These are phyloP conservation scores for Diplodia scrobiculata DNA, from an alignment of 2,329 filamentous ascomycete species.

Conservation along the genomic window DNA sequence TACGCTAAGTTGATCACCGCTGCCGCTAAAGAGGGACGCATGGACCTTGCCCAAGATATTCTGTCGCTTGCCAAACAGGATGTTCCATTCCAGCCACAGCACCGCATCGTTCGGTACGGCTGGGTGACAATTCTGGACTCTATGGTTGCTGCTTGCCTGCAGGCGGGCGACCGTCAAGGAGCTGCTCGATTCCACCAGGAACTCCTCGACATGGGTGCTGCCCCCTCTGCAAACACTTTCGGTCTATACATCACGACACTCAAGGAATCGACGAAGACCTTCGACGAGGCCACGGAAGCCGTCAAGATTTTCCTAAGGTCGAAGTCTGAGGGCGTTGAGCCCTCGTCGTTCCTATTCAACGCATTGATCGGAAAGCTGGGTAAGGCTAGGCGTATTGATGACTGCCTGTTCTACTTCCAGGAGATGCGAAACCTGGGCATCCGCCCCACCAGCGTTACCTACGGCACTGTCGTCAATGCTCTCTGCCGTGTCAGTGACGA, in stretches of 20 bases:
- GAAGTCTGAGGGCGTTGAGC: slow-evolving; percentile 89
- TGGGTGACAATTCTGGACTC: slow-evolving; percentile 96
- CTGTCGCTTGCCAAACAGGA: slow-evolving; percentile 86
- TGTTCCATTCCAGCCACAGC: slow-evolving; percentile 80
- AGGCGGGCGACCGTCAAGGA: slow-evolving; percentile 73
- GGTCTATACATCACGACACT: slow-evolving; percentile 99
- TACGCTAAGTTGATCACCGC: slow-evolving; percentile 94
- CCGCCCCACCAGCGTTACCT: slow-evolving; percentile 94
- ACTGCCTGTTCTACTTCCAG: slow-evolving; percentile 96
- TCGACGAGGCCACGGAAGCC: slow-evolving; percentile 94
- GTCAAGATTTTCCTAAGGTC: slow-evolving; percentile 97
- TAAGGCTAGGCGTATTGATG: slow-evolving; percentile 95
- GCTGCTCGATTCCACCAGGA: slow-evolving; percentile 90
- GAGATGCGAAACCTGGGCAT: slow-evolving; percentile 95
- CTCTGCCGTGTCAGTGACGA: slow-evolving; percentile 96
- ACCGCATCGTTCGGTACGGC: slow-evolving; percentile 84
- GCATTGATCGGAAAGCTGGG: slow-evolving; percentile 97
- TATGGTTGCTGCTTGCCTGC: slow-evolving; percentile 91
- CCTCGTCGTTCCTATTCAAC: slow-evolving; percentile 96
- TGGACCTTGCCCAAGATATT: slow-evolving; percentile 81
- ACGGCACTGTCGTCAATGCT: slow-evolving; percentile 97
- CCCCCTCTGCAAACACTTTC: slow-evolving; percentile 95
- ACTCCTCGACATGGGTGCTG: slow-evolving; percentile 82
- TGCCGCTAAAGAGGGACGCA: slow-evolving; percentile 80
- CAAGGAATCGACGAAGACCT: slow-evolving; percentile 95